phyloP scores from a whole-genome alignment of 352 stramenopile genomes.

The Pythium brachiatum region DNA sequence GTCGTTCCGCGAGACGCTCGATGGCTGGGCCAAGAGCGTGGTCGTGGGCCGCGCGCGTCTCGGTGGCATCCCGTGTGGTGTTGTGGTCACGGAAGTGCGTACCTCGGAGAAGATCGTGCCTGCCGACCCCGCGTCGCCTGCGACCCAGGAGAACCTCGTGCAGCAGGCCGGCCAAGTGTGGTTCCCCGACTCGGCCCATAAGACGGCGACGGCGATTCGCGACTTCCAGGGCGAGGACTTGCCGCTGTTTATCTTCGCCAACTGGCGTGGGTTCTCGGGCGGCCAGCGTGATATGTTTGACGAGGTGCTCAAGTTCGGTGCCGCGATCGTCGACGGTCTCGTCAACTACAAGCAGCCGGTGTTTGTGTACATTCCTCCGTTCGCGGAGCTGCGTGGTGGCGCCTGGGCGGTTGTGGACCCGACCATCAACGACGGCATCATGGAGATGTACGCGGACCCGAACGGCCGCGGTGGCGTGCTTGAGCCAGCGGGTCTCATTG shows the following conservation, averaged over 20 bases:
- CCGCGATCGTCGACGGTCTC: conserved; percentile 99
- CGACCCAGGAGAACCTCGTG: conserved; percentile 95
- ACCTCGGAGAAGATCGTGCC: conserved; percentile 96
- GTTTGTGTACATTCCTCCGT: conserved; percentile 99
- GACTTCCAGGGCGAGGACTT: conserved; percentile 99
- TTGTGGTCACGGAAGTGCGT: conserved; percentile 98
- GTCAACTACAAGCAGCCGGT: conserved; percentile 99
- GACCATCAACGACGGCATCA: conserved; percentile 99
- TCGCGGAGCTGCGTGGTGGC: conserved; percentile 97
- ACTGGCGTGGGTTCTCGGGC: conserved; percentile 99
- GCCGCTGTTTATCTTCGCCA: conserved; percentile 99
- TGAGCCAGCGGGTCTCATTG: conserved; percentile 97
- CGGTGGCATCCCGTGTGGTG: conserved; percentile 97
- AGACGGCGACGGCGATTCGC: conserved; percentile 99
- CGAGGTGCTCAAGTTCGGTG: conserved; percentile 99
- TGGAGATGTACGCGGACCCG: conserved; percentile 99
- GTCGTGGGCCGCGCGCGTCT: conserved; percentile 96
- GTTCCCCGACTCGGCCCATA: conserved; percentile 99
- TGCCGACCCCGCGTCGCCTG: conserved; percentile 96
- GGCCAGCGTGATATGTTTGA: conserved; percentile 99
- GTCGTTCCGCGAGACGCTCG: conserved; percentile 98
- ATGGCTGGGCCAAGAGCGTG: conserved; percentile 99
- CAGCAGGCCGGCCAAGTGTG: conserved; percentile 99
- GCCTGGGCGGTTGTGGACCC: conserved; percentile 99
- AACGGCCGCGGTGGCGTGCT: conserved; percentile 96